These are phyloP conservation scores for Saksenaea vasiformis DNA, from an alignment of 371 early-diverging fungal species.

Conservation along the genomic window DNA sequence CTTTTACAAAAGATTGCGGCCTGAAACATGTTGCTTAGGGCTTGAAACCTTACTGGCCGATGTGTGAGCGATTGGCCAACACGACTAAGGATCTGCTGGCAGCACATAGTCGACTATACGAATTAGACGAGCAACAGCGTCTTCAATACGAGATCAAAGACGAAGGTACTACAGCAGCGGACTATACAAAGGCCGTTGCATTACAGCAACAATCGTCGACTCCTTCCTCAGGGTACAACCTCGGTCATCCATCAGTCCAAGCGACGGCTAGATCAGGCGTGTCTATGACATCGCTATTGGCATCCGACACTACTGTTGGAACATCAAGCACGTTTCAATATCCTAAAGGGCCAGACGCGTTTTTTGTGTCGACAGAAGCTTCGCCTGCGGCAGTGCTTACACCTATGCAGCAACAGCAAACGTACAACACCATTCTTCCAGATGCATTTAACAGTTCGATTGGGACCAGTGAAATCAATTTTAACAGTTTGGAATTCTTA, in stretches of 20 bases:
- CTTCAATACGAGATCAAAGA: not conserved
- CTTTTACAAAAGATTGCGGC: not conserved
- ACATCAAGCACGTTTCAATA: not conserved
- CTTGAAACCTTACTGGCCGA: constrained; percentile 42
- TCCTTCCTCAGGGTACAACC: constrained; percentile 6
- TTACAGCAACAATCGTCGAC: not conserved
- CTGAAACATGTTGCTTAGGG: not conserved
- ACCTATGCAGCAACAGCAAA: constrained; percentile 6
- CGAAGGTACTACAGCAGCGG: not conserved
- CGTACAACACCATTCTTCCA: not conserved
- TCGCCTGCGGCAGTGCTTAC: not conserved
- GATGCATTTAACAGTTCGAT: not conserved
- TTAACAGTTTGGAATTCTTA: constrained; percentile 44
- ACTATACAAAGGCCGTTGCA: constrained; percentile 2
- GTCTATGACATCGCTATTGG: not conserved
- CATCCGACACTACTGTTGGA: not conserved
- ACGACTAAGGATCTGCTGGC: constrained; percentile 42
- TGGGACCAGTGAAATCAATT: constrained; percentile 28
- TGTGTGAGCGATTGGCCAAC: constrained; percentile 40
- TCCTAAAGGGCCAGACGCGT: not conserved
- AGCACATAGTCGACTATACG: constrained; percentile 42
- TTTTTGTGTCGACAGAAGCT: not conserved
- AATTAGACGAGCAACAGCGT: constrained; percentile 13
- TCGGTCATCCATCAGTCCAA: not conserved
- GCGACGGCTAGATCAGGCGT: not conserved